These are phyloP conservation scores for Calonectria crousiana DNA, from an alignment of 2,329 filamentous ascomycete genomes.

Conservation along the genomic window DNA sequence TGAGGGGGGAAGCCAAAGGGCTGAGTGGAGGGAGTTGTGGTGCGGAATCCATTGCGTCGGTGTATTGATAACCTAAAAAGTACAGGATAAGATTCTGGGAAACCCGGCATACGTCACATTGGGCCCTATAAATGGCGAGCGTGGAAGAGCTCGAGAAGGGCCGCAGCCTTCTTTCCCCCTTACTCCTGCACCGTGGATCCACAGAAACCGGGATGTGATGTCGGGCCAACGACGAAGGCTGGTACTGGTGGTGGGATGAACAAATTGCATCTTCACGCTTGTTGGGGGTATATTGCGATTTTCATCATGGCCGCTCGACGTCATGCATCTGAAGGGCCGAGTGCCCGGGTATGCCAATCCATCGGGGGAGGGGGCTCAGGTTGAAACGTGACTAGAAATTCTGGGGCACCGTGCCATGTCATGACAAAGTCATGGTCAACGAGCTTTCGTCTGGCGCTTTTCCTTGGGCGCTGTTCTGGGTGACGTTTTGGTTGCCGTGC, in stretches of 20 bases:
- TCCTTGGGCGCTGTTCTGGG: background rate
- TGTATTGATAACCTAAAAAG: background rate
- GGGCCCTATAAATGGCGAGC: background rate
- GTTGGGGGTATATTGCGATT: slow-evolving; percentile 4
- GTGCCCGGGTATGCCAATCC: background rate
- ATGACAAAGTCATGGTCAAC: background rate
- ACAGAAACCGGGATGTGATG: slow-evolving; percentile 20
- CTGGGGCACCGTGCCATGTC: background rate
- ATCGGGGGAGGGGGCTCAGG: background rate
- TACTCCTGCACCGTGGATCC: slow-evolving; percentile 10
- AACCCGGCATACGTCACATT: background rate
- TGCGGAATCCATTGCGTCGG: slow-evolving; percentile 16
- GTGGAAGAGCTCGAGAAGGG: background rate
- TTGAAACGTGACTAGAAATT: background rate
- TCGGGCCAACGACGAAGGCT: slow-evolving; percentile 12
- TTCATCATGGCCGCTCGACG: background rate
- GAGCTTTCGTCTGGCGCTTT: background rate
- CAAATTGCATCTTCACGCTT: background rate
- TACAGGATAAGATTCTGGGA: background rate
- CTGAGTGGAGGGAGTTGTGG: slow-evolving; percentile 36
- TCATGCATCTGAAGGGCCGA: background rate
- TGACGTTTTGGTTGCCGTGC: slow-evolving; percentile 13
- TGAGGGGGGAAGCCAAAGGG: slow-evolving; percentile 28
- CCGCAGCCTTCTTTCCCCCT: background rate
- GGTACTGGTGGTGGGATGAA: background rate